phyloP scores from a whole-genome alignment of 2,329 filamentous ascomycete genomes.

The Aspergillus clavatus region DNA sequence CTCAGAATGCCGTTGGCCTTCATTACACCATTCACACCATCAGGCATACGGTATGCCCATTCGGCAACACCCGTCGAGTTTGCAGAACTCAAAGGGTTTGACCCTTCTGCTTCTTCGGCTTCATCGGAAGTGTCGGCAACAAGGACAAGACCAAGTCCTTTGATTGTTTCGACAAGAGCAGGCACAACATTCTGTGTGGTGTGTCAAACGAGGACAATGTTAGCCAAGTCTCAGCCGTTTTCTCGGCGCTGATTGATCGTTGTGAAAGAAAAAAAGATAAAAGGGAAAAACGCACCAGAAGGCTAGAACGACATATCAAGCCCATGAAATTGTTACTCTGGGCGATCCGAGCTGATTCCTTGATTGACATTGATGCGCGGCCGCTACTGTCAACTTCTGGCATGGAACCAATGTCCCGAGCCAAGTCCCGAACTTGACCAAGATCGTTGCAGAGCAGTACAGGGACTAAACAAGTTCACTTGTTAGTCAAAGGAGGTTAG shows the following conservation, averaged over 20 bases:
- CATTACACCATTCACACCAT: conserved; percentile 82
- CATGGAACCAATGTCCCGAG: conserved; percentile 33
- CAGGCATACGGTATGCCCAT: conserved; percentile 55
- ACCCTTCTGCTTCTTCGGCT: conserved; percentile 22
- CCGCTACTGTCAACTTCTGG: conserved; percentile 57
- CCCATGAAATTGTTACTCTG: conserved; percentile 99
- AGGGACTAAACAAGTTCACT: conserved; percentile 53
- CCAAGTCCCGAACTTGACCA: conserved; percentile 49
- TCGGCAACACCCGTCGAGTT: conserved; percentile 32
- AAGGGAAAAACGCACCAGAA: conserved; percentile 61
- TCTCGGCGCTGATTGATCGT: neutral
- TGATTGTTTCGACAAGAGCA: conserved; percentile 85
- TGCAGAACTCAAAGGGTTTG: conserved; percentile 18
- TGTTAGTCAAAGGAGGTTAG: neutral
- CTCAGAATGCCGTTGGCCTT: conserved; percentile 80
- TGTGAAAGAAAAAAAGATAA: neutral
- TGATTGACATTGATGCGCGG: conserved; percentile 75
- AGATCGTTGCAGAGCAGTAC: conserved; percentile 94
- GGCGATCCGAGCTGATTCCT: conserved; percentile 88
- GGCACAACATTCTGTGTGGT: conserved; percentile 76
- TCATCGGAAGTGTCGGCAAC: conserved; percentile 79
- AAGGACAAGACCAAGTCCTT: conserved; percentile 85
- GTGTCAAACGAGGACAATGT: neutral
- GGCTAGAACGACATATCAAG: conserved; percentile 77
- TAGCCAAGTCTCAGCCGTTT: neutral